phyloP scores from a whole-genome alignment of 2,329 filamentous ascomycete genomes.

The Fusarium annulatum region DNA sequence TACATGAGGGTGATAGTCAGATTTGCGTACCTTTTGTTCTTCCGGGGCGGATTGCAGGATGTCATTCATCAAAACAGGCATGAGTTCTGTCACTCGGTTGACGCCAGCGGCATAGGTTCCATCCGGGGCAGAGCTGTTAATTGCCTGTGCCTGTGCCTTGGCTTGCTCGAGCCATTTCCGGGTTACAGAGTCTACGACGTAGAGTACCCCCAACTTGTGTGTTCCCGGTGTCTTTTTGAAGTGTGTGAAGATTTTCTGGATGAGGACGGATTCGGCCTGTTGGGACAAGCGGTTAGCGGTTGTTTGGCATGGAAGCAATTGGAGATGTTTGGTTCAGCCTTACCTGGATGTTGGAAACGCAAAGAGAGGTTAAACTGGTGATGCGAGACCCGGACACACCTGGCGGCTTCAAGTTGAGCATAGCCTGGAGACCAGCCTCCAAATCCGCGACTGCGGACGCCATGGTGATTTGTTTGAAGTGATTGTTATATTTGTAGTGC shows the following conservation, averaged over 20 bases:
- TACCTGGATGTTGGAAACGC: conserved; percentile 92
- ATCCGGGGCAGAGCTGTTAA: conserved; percentile 83
- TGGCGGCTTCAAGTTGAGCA: conserved; percentile 90
- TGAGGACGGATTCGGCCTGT: conserved; percentile 92
- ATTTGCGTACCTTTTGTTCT: conserved; percentile 92
- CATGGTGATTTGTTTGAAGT: conserved; percentile 60
- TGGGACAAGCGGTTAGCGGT: conserved; percentile 40
- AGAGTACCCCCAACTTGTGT: conserved; percentile 98
- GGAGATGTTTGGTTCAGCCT: conserved; percentile 23
- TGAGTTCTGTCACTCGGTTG: conserved; percentile 93
- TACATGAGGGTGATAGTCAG: conserved; percentile 41
- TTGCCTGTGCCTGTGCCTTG: conserved; percentile 83
- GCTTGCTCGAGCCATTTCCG: conserved; percentile 98
- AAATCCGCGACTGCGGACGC: conserved; percentile 90
- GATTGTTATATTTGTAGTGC: conserved; percentile 6
- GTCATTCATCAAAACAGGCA: conserved; percentile 95
- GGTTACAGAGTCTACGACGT: conserved; percentile 99
- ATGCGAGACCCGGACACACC: conserved; percentile 96
- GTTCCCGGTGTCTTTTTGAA: conserved; percentile 95
- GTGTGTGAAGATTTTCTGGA: conserved; percentile 96
- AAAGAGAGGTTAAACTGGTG: conserved; percentile 84
- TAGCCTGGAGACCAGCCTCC: conserved; percentile 88
- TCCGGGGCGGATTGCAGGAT: conserved; percentile 88
- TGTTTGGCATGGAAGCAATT: background rate
- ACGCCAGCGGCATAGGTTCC: conserved; percentile 96